Evolutionary conservation across 2,329 filamentous ascomycete genomes (phyloP), one percentile per base, ranked within the genome.

Genomic region (Exophiala alcalophila): DNA sequence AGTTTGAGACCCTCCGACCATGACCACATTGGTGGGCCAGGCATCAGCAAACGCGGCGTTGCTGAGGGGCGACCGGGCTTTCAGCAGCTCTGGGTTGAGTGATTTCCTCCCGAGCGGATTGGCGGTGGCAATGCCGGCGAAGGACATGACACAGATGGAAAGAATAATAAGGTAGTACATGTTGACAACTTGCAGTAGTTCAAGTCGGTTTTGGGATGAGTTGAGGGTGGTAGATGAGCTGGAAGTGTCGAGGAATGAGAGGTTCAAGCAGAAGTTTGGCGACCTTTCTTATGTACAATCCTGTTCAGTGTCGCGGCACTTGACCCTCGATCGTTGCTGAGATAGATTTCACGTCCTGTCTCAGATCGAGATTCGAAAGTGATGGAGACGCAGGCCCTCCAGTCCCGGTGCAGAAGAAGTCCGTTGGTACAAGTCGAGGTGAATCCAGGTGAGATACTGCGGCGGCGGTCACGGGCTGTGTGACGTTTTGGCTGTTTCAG

Each of bases 1-100:
- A 18, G 46, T 50, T 26, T 54, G 47, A 35, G 52, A 40, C 15
- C 50, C 54, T 29, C 52, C 51, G 18, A 47, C 26, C 39, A 57
- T 48, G 27, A 57, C 35, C 10, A 55, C 49, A 24, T 57, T 55
- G 43, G 52, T 52, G 4, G 54, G 42, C 49, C 53, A 57, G 34
- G 49, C 50, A 16, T 29, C 40, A 4, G 44, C 33, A 25, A 44
- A 44, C 12, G 16, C 36, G n/a, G 24, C 18, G 16, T 34, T 26
- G 29, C 34, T 40, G 23, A 54, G 16, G 18, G 49, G 52, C 12
- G 47, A 49, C 36, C 51, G 32, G 10, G 23, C 11, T 18, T 41
- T 38, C 16, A 53, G 24, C 14, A 12, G 14, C 5, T 38, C 40
- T 15, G 46, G 41, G n/a, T 53, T 50, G 44, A 42, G 36, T 14